Evolutionary conservation across 163 green algal genomes (phyloP).

Genomic region (Scenedesmus sp.): DNA sequence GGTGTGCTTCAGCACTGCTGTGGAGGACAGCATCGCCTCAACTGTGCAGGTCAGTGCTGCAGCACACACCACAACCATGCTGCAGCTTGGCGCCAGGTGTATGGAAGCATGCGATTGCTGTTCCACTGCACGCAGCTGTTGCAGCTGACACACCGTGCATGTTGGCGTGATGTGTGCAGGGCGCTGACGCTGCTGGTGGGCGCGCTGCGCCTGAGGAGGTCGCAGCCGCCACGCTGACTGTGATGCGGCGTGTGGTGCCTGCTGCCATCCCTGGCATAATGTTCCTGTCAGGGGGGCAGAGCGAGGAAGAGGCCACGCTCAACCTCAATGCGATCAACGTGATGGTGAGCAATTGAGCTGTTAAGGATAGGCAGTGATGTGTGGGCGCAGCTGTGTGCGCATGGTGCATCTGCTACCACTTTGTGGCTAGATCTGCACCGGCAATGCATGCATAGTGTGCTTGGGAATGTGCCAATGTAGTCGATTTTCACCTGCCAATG

Average conservation of each 20-base stretch:
- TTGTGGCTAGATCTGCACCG: too few species aligned
- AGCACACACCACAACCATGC: too few species aligned
- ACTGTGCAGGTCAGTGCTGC: too few species aligned
- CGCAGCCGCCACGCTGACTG: slow-evolving; percentile 76
- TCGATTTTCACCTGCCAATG: too few species aligned
- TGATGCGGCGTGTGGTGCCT: slow-evolving; percentile 81
- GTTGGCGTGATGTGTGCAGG: slow-evolving; percentile 24
- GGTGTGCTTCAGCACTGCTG: too few species aligned
- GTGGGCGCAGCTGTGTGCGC: not conserved
- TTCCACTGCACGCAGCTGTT: not conserved
- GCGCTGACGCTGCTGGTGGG: not conserved
- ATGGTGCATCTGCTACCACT: too few species aligned
- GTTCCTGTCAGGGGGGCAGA: slow-evolving; percentile 95
- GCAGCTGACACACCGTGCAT: too few species aligned
- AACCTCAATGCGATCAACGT: slow-evolving; percentile 94
- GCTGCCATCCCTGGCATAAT: slow-evolving; percentile 92
- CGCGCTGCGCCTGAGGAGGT: slow-evolving; percentile 67
- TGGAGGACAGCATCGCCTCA: too few species aligned
- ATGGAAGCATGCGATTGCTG: not conserved
- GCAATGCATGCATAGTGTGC: too few species aligned
- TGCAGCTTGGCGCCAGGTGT: too few species aligned
- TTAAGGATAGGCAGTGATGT: not conserved
- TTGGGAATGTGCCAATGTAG: too few species aligned
- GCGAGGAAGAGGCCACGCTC: slow-evolving; percentile 90
- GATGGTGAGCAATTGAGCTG: slow-evolving; percentile 14